These are phyloP conservation scores for Diaporthe helianthi DNA, from an alignment of 2,329 filamentous ascomycete species.

Conservation along the genomic window DNA sequence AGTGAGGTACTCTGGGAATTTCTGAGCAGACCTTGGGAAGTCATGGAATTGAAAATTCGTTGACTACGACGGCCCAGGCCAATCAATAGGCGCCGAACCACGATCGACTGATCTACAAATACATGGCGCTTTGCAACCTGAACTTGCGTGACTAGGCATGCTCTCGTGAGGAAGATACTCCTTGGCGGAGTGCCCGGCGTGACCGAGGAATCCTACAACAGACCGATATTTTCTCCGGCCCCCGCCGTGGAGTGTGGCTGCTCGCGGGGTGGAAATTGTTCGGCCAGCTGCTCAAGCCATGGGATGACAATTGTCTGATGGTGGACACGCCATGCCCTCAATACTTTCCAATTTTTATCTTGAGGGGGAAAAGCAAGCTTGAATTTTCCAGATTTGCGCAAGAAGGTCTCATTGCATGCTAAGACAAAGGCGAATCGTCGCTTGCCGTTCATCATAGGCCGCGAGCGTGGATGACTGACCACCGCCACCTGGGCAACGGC, in stretches of 20 bases:
- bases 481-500: neutral
- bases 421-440: neutral
- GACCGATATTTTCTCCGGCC: neutral
- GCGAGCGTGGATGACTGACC: too few relatives aligned
- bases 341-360: neutral
- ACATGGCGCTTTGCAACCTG: neutral
- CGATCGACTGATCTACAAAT: too few relatives aligned
- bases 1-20: neutral
- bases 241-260: neutral
- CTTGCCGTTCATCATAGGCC: too few relatives aligned
- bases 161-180: neutral
- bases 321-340: neutral
- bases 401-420: too few relatives aligned
- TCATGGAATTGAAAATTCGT: neutral
- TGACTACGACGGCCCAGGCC: too few relatives aligned
- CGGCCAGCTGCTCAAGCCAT: neutral
- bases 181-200: too few relatives aligned
- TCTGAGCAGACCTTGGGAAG: neutral
- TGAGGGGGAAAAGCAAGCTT: neutral
- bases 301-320: neutral
- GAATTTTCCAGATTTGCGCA: fast-evolving
- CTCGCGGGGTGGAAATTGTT: neutral
- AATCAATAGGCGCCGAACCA: too few relatives aligned
- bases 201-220: too few relatives aligned
- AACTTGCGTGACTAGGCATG: neutral